Evolutionary conservation across 345 rosid genomes (phyloP), one percentile per base, ranked within the genome.

Genomic region (Durio zibethinus): DNA sequence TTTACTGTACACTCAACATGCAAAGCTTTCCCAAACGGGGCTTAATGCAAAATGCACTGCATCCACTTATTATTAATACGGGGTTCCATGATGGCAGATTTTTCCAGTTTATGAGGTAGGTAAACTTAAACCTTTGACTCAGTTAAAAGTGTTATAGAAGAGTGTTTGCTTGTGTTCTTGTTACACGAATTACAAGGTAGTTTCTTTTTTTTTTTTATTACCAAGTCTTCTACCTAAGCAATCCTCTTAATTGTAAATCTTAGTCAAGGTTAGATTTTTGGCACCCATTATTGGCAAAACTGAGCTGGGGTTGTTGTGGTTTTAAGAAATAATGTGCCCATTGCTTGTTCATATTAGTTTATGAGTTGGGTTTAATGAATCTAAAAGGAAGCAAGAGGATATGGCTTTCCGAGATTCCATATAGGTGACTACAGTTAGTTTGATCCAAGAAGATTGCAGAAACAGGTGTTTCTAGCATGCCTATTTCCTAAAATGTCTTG

Each of bases 401-500:
- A 45, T 27, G 54, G 77, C 76, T 60, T 66, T 66, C 61, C n/a
- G 25, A 68, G 64, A 35, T 38, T 25, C 5, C 23, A 53, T 62
- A 40, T 63, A 54, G 81, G 56, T 75, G 78, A 27, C 18, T 10
- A 12, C 9, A 27, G 23, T 63, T 47, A 10, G 75, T 48, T 42
- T 80, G 74, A 64, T 81, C 69, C 73, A 62, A 68, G 33, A 31
- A 76, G 76, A 59, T 73, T 48, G n/a, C 57, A 72, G 75, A 48
- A 42, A 70, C 40, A 31, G 31, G 82, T 75, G 84, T 80, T 63
- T 75, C 61, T 73, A 74, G 88, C 80, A 78, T 82, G 82, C 83
- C 82, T 79, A 50, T 73, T 73, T 73, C 74, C 73, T 75, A 77
- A 84, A 77, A 86, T 88, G 89, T 79, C 86, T 72, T 48, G 79